A percentile compares a stretch with the other conserved stretches of the same genome.
Conservation (phyloP, 83 land plant species). For the Picea abies region DNA sequence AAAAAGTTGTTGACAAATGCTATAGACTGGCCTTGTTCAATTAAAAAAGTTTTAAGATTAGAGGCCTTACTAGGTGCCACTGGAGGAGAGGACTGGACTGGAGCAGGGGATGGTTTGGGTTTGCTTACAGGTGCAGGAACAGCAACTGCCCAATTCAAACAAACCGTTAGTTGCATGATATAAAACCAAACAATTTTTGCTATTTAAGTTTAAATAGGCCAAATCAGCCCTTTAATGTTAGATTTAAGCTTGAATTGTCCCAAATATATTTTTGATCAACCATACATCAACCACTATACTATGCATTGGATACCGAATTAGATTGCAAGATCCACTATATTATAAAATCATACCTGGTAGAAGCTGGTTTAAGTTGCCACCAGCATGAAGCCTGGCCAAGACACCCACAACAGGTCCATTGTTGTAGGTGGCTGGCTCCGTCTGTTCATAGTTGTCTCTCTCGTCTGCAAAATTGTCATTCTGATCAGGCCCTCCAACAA, state of each 20-base stretch:
- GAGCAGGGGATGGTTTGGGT: conserved; percentile 21
- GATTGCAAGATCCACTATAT: neutral
- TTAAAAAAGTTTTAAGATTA: neutral
- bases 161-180: neutral
- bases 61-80: conserved; percentile 7
- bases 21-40: neutral
- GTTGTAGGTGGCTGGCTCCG: conserved; percentile 94
- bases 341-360: conserved; percentile 47
- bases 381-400: conserved; percentile 55
- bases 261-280: neutral
- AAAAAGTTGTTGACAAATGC: neutral
- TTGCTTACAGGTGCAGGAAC: conserved; percentile 22
- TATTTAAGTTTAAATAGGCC: no score
- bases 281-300: neutral
- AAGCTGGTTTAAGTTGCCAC: conserved; percentile 51
- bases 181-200: neutral
- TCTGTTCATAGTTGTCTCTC: conserved; percentile 78
- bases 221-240: neutral
- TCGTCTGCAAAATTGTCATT: conserved; percentile 85
- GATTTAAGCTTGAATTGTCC: neutral
- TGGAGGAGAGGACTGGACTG: conserved; percentile 18
- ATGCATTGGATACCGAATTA: neutral
- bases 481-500: conserved; percentile 94
- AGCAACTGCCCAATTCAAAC: conserved; percentile 22
- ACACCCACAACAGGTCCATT: conserved; percentile 83